Percentiles rank a stretch among this genome's conserved stretches.
These are phyloP conservation scores for Coniella vitis DNA, from an alignment of 2,329 filamentous ascomycete genomes.

Conservation along the genomic window DNA sequence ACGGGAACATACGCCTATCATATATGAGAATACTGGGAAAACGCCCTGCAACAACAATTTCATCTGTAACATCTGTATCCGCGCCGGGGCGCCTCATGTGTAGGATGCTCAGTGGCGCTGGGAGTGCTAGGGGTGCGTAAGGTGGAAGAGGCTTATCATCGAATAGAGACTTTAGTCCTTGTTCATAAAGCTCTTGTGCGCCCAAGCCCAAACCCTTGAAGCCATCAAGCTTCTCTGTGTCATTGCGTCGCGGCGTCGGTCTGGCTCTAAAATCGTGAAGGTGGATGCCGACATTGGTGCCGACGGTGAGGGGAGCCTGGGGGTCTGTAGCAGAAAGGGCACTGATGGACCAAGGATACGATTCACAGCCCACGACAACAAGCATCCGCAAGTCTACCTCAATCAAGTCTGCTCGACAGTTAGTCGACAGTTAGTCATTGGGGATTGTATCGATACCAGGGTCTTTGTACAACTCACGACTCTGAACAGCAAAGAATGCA, in stretches of 20 bases:
- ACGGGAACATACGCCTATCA: constrained; percentile 78
- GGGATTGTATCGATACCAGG: no score
- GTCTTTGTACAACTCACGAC: constrained; percentile 46
- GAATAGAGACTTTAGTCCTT: constrained; percentile 33
- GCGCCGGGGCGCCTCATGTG: constrained; percentile 58
- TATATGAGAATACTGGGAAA: constrained; percentile 88
- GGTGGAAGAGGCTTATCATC: constrained; percentile 45
- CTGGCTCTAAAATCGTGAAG: constrained; percentile 67
- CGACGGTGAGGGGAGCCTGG: constrained; percentile 70
- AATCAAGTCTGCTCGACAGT: constrained; percentile 49
- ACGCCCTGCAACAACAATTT: constrained; percentile 83
- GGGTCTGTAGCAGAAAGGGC: constrained; percentile 66
- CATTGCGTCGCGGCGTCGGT: constrained; percentile 25
- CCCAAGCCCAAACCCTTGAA: constrained; percentile 21
- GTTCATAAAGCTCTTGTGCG: constrained; percentile 25
- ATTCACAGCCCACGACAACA: constrained; percentile 59
- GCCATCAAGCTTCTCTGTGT: constrained; percentile 31
- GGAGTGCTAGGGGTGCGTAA: constrained; percentile 70
- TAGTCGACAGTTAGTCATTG: constrained; percentile 6
- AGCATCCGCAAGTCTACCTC: constrained; percentile 77
- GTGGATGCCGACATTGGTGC: constrained; percentile 74
- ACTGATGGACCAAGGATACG: constrained; percentile 77
- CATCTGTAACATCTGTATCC: constrained; percentile 54
- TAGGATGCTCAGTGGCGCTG: constrained; percentile 75
- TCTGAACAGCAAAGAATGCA: constrained; percentile 76